phyloP scores from a whole-genome alignment of 805 yeast species.

The Myxozyma neotropica region DNA sequence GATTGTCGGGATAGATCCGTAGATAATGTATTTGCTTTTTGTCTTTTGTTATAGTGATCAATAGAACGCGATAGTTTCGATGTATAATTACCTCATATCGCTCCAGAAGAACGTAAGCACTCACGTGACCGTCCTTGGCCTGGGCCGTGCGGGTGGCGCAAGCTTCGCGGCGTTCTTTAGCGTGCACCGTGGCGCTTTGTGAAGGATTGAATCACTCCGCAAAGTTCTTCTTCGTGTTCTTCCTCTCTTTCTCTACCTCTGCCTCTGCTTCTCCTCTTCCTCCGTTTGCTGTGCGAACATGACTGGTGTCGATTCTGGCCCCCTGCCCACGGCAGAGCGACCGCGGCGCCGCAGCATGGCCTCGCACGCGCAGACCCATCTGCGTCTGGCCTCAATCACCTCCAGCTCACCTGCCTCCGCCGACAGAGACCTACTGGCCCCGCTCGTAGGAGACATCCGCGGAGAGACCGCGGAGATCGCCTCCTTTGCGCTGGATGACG shows the following conservation, averaged over 20 bases:
- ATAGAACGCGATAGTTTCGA: too few relatives aligned
- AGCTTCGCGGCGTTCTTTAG: not conserved
- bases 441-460: constrained; percentile 14
- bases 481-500: constrained; percentile 25
- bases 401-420: constrained; percentile 8
- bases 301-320: not conserved
- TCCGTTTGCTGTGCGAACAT: not conserved
- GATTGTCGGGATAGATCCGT: not conserved
- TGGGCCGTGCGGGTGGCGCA: not conserved
- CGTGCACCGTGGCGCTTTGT: constrained; percentile 1
- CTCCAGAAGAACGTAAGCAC: not conserved
- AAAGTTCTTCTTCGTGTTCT: too few relatives aligned
- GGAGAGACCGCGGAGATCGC: constrained; percentile 35
- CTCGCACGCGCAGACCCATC: constrained; percentile 27
- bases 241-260: not conserved
- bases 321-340: not conserved
- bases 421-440: not conserved
- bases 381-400: constrained; percentile 24
- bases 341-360: constrained; percentile 9
- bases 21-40: not conserved
- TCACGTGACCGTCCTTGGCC: constrained; percentile 10
- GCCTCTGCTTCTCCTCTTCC: not conserved
- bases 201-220: not conserved
- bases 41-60: not conserved
- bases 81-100: not conserved